These are phyloP conservation scores for Rozella allomycis DNA, from an alignment of 371 early-diverging fungal genomes.

Conservation along the genomic window DNA sequence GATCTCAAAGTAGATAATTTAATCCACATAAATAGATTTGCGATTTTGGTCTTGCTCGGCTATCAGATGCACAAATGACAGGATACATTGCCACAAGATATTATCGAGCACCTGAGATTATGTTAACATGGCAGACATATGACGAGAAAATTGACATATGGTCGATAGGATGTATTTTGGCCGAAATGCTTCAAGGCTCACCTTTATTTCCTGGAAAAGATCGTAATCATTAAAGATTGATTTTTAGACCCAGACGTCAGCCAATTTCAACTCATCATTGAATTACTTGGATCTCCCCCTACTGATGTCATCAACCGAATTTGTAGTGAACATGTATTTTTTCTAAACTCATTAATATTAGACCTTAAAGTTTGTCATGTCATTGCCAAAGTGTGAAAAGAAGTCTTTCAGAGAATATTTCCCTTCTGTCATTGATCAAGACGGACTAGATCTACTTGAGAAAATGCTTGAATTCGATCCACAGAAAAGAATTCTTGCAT, in stretches of 20 bases:
- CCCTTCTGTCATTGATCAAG: conserved; percentile 28
- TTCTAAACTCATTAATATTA: conserved; percentile 6
- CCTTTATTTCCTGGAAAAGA: conserved; percentile 66
- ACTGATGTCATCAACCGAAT: conserved; percentile 79
- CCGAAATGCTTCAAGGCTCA: conserved; percentile 84
- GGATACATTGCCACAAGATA: conserved; percentile 94
- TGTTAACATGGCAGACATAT: conserved; percentile 88
- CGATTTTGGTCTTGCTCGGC: conserved; percentile 81
- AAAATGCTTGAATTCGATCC: conserved; percentile 85
- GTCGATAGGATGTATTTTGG: conserved; percentile 94
- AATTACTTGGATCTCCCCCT: conserved; percentile 76
- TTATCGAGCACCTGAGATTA: conserved; percentile 96
- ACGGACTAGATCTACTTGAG: conserved; percentile 66
- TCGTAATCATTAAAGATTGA: background rate
- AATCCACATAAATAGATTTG: too few relatives aligned
- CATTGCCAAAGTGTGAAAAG: conserved; percentile 51
- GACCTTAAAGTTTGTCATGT: conserved; percentile 76
- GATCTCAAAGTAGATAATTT: conserved; percentile 60
- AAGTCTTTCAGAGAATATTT: conserved; percentile 53
- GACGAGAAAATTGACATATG: conserved; percentile 89
- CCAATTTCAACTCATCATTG: conserved; percentile 81
- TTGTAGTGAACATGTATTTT: conserved; percentile 60
- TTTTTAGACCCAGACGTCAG: conserved; percentile 36
- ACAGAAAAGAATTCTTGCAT: conserved; percentile 63
- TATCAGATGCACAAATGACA: conserved; percentile 65